phyloP scores from a whole-genome alignment of 805 yeast genomes.

The Middelhovenomyces tepae region DNA sequence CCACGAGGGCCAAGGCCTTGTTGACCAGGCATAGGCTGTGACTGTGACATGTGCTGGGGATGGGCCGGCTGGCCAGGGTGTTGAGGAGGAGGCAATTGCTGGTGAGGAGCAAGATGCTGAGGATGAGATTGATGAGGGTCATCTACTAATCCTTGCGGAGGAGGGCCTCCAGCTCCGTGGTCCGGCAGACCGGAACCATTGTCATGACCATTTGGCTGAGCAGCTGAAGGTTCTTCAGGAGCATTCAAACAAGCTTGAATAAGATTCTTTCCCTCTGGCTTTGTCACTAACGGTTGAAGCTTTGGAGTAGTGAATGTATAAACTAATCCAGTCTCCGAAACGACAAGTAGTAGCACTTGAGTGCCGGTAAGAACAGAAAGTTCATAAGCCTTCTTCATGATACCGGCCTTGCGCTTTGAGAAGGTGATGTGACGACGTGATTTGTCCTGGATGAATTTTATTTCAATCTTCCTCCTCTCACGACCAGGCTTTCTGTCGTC shows the following conservation, averaged over 20 bases:
- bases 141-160: no score
- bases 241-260: constrained; percentile 97
- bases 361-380: constrained; percentile 94
- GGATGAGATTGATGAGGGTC: no score
- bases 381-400: constrained; percentile 99
- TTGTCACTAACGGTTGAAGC: constrained; percentile 94
- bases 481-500: constrained; percentile 33
- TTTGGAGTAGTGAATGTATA: constrained; percentile 99
- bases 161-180: no score
- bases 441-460: constrained; percentile 94
- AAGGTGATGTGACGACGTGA: constrained; percentile 97
- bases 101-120: constrained; percentile 9
- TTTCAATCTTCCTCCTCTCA: constrained; percentile 86
- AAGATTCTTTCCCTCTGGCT: constrained; percentile 92
- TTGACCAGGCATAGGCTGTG: no score
- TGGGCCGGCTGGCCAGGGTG: no score
- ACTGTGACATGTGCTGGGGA: no score
- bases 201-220: no score
- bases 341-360: constrained; percentile 88
- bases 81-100: constrained; percentile 11
- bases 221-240: constrained; percentile 66
- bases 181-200: no score
- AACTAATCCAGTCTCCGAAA: constrained; percentile 96
- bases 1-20: no score
- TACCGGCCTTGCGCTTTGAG: constrained; percentile 96